Percentiles rank a stretch among this genome's conserved stretches.
phyloP scores from a whole-genome alignment of 352 stramenopile genomes.

The Phytophthora pinifolia region DNA sequence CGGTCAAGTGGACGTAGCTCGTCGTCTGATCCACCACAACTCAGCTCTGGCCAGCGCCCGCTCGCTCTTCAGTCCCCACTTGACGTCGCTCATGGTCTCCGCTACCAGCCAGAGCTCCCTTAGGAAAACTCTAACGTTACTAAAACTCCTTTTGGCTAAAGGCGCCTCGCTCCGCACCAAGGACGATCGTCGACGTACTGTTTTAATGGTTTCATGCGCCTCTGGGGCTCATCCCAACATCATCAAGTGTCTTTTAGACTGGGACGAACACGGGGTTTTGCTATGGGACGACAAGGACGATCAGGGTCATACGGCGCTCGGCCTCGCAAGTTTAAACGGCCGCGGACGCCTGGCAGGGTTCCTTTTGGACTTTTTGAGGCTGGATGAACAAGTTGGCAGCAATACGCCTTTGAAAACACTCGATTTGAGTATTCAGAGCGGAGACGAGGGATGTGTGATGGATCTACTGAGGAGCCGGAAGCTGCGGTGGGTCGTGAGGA shows the following conservation, averaged over 20 bases:
- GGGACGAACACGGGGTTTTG: constrained; percentile 11
- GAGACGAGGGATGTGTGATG: constrained; percentile 18
- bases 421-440: constrained; percentile 13
- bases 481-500: constrained; percentile 7
- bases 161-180: constrained; percentile 29
- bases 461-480: constrained; percentile 25
- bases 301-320: constrained; percentile 21
- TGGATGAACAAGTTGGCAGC: not conserved
- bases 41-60: constrained; percentile 22
- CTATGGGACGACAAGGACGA: constrained; percentile 30
- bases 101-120: not conserved
- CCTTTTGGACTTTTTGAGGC: constrained; percentile 17
- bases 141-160: constrained; percentile 29
- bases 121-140: constrained; percentile 11
- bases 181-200: constrained; percentile 21
- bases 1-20: constrained; percentile 12
- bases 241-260: constrained; percentile 27
- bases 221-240: constrained; percentile 13
- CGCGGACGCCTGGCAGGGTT: constrained; percentile 24
- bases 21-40: constrained; percentile 24
- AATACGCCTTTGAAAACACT: constrained; percentile 17
- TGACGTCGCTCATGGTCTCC: constrained; percentile 31
- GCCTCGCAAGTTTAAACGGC: constrained; percentile 22
- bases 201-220: constrained; percentile 30
- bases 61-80: constrained; percentile 7